Evolutionary conservation across 352 stramenopile species (phyloP), one percentile per base, ranked within the genome.

Genomic region (Globisporangium megalacanthum): DNA sequence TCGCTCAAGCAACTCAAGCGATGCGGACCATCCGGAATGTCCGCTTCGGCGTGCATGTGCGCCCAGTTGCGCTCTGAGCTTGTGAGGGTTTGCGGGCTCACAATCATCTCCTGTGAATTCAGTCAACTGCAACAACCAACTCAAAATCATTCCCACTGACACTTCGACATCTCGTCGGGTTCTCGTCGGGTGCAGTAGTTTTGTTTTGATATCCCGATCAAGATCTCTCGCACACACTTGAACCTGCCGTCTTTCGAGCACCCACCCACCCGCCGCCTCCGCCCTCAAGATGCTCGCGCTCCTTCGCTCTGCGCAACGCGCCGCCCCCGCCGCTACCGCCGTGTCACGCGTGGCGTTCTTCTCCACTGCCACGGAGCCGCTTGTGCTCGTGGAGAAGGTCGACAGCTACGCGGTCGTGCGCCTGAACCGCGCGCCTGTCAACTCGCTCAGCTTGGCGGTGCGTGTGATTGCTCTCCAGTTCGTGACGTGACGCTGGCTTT

Each of bases 381-480:
- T 89, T 20, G 75, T 92, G 60, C 65, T 92, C 17, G 73, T 94
- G 36, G 83, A 92, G 65, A 86, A 80, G 53, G 60, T 75, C 31
- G 73, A 86, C 55, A 81, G 80, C 57, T 89, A 88, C 61, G 83
- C 83, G 13, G 67, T 94, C 56, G 79, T 94, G 64, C 81, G 78
- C 57, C 64, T 94, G 69, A 92, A 91, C 64, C 81, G 83, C 33
- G 62, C 79, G 36, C 81, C 83, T 14, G 83, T 92, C 51, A 94
- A 94, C 69, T 91, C 79, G 54, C 73, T 94, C 58, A 94, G 83
- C 73, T 80, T 71, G 17, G 66, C 73, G 63, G 83, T 90, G 42
- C 48, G 42, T 48, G 42, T 9, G 14, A n/a, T 13, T 17, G 17
- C 42, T 47, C 35, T 39, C 25, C 35, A 39, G 35, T 8, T 39